Evolutionary conservation across 805 yeast genomes (phyloP).

Genomic region (Metschnikowia baotianmanensis): DNA sequence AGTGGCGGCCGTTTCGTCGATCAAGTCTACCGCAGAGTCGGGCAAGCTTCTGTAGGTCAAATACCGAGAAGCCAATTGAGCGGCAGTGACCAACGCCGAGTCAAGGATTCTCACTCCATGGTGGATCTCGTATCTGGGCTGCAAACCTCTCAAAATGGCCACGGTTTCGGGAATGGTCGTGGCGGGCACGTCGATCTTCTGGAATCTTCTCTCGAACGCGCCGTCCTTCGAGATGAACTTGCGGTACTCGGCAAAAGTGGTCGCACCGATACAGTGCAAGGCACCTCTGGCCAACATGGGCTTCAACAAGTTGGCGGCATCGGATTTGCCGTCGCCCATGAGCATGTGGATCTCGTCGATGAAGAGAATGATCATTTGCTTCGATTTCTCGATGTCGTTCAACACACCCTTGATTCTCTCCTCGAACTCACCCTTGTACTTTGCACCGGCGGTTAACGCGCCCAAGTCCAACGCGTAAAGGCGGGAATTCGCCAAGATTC

Average conservation of each 20-base stretch:
- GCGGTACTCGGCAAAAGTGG: constrained; percentile 92
- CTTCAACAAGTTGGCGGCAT: constrained; percentile 93
- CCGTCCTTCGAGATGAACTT: constrained; percentile 93
- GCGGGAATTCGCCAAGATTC: constrained; percentile 74
- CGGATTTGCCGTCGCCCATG: constrained; percentile 98
- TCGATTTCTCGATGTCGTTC: constrained; percentile 87
- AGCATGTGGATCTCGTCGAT: constrained; percentile 99
- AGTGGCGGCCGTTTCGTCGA: constrained; percentile 93
- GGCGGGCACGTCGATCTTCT: constrained; percentile 93
- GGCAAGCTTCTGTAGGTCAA: constrained; percentile 94
- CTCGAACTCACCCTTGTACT: constrained; percentile 97
- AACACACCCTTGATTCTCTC: constrained; percentile 96
- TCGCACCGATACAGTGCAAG: constrained; percentile 97
- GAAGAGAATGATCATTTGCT: constrained; percentile 82
- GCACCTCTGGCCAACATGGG: constrained; percentile 97
- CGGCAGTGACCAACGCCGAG: constrained; percentile 90
- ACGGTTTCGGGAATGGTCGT: constrained; percentile 91
- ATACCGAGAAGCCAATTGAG: constrained; percentile 91
- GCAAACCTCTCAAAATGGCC: constrained; percentile 94
- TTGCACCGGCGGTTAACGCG: constrained; percentile 97
- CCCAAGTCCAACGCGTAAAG: constrained; percentile 91
- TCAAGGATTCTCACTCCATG: constrained; percentile 97
- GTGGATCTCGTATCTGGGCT: constrained; percentile 92
- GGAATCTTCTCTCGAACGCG: constrained; percentile 98
- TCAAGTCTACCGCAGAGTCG: constrained; percentile 93